Evolutionary conservation across 805 yeast species (phyloP).

Genomic region (Metschnikowia corniflorae): DNA sequence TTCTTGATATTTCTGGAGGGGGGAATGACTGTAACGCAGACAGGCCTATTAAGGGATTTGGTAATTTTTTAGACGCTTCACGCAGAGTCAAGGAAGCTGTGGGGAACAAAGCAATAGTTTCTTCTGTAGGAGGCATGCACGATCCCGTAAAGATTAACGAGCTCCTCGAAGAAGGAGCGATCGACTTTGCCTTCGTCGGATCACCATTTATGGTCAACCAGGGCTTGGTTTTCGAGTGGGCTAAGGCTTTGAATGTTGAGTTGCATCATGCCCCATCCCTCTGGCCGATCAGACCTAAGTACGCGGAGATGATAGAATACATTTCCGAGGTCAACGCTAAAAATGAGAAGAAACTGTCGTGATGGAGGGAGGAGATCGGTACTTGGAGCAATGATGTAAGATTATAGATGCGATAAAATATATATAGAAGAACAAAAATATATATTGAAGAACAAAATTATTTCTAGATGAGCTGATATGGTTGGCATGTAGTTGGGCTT

Average conservation of each 20-base stretch:
- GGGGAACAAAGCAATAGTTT: constrained; percentile 41
- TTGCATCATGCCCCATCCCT: constrained; percentile 19
- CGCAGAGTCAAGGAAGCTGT: constrained; percentile 40
- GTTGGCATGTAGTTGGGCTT: too few relatives aligned
- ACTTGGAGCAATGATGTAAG: too few relatives aligned
- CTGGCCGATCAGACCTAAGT: constrained; percentile 4
- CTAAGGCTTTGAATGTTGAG: constrained; percentile 44
- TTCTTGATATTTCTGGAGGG: constrained; percentile 55
- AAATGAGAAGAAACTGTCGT: too few relatives aligned
- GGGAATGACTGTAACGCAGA: constrained; percentile 33
- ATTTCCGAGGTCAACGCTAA: constrained; percentile 1
- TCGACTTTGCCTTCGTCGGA: constrained; percentile 50
- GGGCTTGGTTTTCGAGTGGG: constrained; percentile 48
- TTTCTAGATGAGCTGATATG: too few relatives aligned
- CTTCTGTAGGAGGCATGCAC: constrained; percentile 48
- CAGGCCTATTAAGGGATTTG: neutral
- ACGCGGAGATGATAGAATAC: constrained; percentile 1
- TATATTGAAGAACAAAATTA: too few relatives aligned
- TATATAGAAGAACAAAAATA: too few relatives aligned
- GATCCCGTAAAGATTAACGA: constrained; percentile 11
- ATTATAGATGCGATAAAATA: too few relatives aligned
- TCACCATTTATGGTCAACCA: constrained; percentile 46
- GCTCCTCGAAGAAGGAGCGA: constrained; percentile 38
- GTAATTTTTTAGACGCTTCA: constrained; percentile 24
- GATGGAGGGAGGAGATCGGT: too few relatives aligned